Percentiles rank a stretch among this genome's conserved stretches.
These are phyloP conservation scores for Pythium guiyangense DNA, from an alignment of 352 stramenopile genomes.

Conservation along the genomic window DNA sequence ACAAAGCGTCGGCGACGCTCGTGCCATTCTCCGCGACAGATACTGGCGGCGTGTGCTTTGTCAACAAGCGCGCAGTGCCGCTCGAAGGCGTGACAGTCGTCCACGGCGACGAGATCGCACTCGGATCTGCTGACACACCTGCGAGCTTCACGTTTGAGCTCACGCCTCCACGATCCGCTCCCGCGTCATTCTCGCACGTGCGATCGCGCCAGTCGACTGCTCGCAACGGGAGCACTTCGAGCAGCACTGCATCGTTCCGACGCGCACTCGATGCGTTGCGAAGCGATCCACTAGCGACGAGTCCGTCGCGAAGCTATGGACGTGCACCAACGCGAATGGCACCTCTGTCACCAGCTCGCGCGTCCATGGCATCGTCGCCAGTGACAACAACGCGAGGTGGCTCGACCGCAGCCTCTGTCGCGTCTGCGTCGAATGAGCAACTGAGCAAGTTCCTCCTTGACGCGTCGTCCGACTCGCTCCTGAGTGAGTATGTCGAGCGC, in stretches of 20 bases:
- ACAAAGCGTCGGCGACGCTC: constrained; percentile 34
- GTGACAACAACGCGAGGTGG: background rate
- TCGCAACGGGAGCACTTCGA: constrained; percentile 7
- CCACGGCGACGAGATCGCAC: constrained; percentile 57
- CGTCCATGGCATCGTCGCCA: background rate
- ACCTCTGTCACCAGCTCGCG: background rate
- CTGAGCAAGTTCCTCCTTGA: constrained; percentile 43
- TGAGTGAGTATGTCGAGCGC: constrained; percentile 63
- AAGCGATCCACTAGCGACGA: constrained; percentile 21
- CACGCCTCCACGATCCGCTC: constrained; percentile 2
- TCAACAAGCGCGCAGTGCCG: constrained; percentile 42
- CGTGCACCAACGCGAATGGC: background rate
- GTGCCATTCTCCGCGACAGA: constrained; percentile 41
- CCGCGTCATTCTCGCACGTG: background rate
- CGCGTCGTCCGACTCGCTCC: constrained; percentile 43
- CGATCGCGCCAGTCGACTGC: background rate
- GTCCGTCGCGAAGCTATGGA: background rate
- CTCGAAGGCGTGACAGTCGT: constrained; percentile 37
- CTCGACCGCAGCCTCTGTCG: constrained; percentile 5
- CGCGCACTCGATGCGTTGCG: constrained; percentile 40
- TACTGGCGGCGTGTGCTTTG: constrained; percentile 33
- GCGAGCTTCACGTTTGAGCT: constrained; percentile 58
- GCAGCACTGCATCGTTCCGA: constrained; percentile 31
- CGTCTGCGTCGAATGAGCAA: constrained; percentile 19
- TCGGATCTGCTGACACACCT: constrained; percentile 20